Base-by-base conservation (phyloP, 2,329 filamentous ascomycete genomes). In the Ceratocystis diversiconidia region DNA sequence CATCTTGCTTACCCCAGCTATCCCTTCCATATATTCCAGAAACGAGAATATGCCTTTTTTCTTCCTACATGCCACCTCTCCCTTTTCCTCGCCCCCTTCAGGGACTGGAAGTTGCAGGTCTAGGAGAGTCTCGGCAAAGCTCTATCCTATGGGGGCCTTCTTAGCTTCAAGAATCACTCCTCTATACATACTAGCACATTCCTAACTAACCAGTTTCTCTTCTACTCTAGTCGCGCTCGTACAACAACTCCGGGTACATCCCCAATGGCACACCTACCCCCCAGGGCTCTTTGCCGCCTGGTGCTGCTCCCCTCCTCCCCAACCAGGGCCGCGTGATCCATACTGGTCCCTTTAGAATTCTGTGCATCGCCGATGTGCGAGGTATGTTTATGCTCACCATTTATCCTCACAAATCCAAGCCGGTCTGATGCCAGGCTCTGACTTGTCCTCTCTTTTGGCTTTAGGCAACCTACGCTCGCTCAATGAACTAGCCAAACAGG, bases 401-500 rank as follows among this genome's bases (percentile, higher is more conserved):
- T 63, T 30, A 28, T 41, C 30, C 5, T 17, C 28, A 8, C 22
- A 7, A 55, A 5, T 19, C 62, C 60, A 61, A 25, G 8, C 17
- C 44, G 46, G 44, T 30, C 12, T 65, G 65, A 71, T 67, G 72
- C 59, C 55, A 68, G 65, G 52, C 25, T 59, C 65, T 62, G 52
- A 65, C 28, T 36, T 50, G 8, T 8, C 43, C 19, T 44, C 28
- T 10, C 8, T 19, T 52, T 19, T 62, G 12, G 2, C 43, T 15
- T 46, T 4, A 99, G 94, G 94, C 76, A 96, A 97, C 76, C 80
- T 99, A 71, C 86, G 88, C 78, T 96, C 94, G 70, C 81, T 99
- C 72, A 99, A 99, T 78, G 92, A 97, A 68, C 87, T 99, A 68
- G 94, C 94, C 70, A 95, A 90, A 77, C 89, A 94, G 74, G 92